Conservation (phyloP, 371 early-diverging fungal species). For the Mucor piriformis region DNA sequence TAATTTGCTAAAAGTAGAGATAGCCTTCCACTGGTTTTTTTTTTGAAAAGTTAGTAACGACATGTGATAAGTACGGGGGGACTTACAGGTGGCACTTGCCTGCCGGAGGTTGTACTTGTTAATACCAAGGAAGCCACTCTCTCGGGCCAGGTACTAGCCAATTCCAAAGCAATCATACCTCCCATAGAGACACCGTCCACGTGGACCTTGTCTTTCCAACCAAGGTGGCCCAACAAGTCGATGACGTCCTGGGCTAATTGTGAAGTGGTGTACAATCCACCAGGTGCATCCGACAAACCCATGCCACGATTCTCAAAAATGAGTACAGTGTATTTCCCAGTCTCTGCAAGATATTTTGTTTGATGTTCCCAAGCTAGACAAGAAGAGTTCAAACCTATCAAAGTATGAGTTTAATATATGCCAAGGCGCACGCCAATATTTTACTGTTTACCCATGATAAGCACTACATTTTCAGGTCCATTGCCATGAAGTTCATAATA, state of each 20-base stretch:
- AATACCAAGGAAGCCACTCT: conserved; percentile 32
- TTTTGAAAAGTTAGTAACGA: background rate
- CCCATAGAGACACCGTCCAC: conserved; percentile 75
- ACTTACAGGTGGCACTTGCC: conserved; percentile 38
- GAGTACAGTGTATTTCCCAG: conserved; percentile 64
- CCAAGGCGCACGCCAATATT: no score
- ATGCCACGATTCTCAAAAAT: conserved; percentile 79
- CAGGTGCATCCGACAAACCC: conserved; percentile 58
- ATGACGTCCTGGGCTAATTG: conserved; percentile 69
- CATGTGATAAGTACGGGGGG: background rate
- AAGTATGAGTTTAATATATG: no score
- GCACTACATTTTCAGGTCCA: conserved; percentile 58
- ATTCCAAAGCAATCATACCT: conserved; percentile 67
- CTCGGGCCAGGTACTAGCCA: conserved; percentile 35
- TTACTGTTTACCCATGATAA: conserved; percentile 73
- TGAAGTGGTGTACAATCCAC: conserved; percentile 54
- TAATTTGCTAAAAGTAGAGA: conserved; percentile 19
- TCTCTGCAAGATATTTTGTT: conserved; percentile 56
- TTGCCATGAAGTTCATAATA: conserved; percentile 71
- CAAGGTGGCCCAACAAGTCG: conserved; percentile 59
- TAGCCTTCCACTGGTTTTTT: conserved; percentile 20
- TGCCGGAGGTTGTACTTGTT: conserved; percentile 31
- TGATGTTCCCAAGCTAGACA: conserved; percentile 53
- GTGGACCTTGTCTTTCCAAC: conserved; percentile 65
- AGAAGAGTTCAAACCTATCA: conserved; percentile 41